Percentiles rank a stretch among this genome's conserved stretches.
These are phyloP conservation scores for Papiliotrema laurentii DNA, from an alignment of 1,284 basidiomycete species.

Conservation along the genomic window DNA sequence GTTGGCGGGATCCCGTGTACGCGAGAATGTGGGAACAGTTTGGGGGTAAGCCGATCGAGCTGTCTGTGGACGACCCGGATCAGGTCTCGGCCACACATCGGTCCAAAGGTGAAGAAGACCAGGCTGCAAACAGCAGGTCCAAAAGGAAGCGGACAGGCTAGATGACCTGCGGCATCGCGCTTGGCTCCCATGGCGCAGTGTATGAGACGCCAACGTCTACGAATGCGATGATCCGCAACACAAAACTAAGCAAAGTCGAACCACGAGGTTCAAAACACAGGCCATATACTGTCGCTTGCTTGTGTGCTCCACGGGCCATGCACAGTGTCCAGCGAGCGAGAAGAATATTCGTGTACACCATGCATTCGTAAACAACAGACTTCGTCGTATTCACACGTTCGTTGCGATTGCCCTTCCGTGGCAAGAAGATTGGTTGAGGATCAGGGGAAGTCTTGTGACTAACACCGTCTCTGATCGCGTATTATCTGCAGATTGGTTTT, in stretches of 20 bases:
- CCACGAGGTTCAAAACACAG: not conserved
- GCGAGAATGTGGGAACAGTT: conserved; percentile 15
- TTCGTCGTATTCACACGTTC: not conserved
- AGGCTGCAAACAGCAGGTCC: no score
- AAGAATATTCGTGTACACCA: not conserved
- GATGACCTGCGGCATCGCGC: no score
- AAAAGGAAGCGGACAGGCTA: no score
- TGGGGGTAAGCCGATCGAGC: no score
- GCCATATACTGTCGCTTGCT: not conserved
- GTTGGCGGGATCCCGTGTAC: conserved; percentile 23
- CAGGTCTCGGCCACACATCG: no score
- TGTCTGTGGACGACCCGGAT: no score
- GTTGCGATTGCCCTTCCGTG: not conserved
- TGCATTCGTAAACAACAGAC: not conserved
- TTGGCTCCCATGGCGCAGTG: no score
- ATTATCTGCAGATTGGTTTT: no score
- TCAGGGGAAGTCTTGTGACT: not conserved
- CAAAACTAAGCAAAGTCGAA: no score
- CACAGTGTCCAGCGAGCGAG: not conserved
- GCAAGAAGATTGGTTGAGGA: not conserved
- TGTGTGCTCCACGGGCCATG: not conserved
- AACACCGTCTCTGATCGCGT: not conserved
- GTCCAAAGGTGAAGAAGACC: no score
- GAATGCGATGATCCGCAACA: no score
- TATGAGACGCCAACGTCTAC: no score